These are phyloP conservation scores for Calonectria multiphialidica DNA, from an alignment of 2,329 filamentous ascomycete species.

Conservation along the genomic window DNA sequence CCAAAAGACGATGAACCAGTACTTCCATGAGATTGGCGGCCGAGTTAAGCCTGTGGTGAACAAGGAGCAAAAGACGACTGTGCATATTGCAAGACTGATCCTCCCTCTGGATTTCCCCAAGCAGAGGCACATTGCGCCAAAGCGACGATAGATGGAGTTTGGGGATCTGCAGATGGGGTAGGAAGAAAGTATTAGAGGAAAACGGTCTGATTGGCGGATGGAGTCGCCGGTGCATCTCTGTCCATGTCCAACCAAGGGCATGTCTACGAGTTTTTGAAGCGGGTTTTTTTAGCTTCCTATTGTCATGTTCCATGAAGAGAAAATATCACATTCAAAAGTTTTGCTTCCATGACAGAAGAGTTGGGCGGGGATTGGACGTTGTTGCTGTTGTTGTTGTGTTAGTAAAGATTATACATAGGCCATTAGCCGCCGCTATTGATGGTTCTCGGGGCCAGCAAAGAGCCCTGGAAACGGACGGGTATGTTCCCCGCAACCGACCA, in stretches of 20 bases:
- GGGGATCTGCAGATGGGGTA: neutral
- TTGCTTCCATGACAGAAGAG: neutral
- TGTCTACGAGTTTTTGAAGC: slow-evolving; percentile 11
- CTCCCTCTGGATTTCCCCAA: slow-evolving; percentile 89
- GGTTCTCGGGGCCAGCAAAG: neutral
- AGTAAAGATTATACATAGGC: neutral
- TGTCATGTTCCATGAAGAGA: neutral
- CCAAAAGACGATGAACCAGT: slow-evolving; percentile 76
- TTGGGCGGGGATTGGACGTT: neutral
- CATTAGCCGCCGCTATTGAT: neutral
- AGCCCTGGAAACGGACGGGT: neutral
- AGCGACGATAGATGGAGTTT: slow-evolving; percentile 34
- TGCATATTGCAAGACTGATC: slow-evolving; percentile 75
- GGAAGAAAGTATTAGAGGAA: neutral
- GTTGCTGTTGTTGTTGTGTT: neutral
- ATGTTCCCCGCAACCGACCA: slow-evolving; percentile 23
- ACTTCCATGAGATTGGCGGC: slow-evolving; percentile 83
- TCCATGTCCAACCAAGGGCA: neutral
- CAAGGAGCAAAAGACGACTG: slow-evolving; percentile 68
- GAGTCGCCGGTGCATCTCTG: neutral
- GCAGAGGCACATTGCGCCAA: slow-evolving; percentile 51
- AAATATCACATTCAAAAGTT: neutral
- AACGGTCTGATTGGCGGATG: neutral
- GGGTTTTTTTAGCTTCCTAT: slow-evolving; percentile 1
- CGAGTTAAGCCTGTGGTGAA: slow-evolving; percentile 71